phyloP scores from a whole-genome alignment of 371 early-diverging fungal genomes.

The Mortierella sp. region DNA sequence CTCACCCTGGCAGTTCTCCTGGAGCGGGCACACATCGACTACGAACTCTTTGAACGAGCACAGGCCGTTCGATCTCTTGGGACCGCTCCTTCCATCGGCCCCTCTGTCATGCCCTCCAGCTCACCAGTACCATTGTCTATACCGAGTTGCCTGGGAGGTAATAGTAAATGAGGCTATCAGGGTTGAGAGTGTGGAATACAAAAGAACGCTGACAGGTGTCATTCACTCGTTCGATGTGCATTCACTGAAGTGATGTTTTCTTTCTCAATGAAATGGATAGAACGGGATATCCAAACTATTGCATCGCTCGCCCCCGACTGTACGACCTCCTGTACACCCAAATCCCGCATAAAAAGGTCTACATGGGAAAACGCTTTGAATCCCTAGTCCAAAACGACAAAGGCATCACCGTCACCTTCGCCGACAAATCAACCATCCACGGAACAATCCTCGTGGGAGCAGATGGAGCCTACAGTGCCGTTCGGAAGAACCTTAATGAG shows the following conservation, averaged over 20 bases:
- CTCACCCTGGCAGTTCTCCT: conserved; percentile 27
- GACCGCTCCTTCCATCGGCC: conserved; percentile 20
- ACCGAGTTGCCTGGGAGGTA: conserved; percentile 18
- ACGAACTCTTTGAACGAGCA: conserved; percentile 29
- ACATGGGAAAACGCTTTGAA: conserved; percentile 14
- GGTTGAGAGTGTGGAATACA: no score
- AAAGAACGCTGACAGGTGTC: no score
- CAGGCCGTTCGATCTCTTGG: conserved; percentile 6
- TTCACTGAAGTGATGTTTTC: neutral
- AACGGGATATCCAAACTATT: conserved; percentile 16
- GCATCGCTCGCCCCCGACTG: conserved; percentile 10
- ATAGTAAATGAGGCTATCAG: neutral
- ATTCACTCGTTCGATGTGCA: no score
- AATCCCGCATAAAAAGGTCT: conserved; percentile 16
- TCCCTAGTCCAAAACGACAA: neutral
- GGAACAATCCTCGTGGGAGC: conserved; percentile 33
- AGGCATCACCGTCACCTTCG: conserved; percentile 18
- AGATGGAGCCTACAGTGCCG: conserved; percentile 23
- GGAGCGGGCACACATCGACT: conserved; percentile 27
- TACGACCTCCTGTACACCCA: conserved; percentile 21
- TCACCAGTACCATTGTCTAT: conserved; percentile 16
- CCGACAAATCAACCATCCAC: conserved; percentile 23
- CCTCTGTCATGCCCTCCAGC: conserved; percentile 18
- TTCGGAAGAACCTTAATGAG: conserved; percentile 11
- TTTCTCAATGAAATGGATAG: neutral